Conservation (phyloP, 129 eudicot species). For the Logfia minima region DNA sequence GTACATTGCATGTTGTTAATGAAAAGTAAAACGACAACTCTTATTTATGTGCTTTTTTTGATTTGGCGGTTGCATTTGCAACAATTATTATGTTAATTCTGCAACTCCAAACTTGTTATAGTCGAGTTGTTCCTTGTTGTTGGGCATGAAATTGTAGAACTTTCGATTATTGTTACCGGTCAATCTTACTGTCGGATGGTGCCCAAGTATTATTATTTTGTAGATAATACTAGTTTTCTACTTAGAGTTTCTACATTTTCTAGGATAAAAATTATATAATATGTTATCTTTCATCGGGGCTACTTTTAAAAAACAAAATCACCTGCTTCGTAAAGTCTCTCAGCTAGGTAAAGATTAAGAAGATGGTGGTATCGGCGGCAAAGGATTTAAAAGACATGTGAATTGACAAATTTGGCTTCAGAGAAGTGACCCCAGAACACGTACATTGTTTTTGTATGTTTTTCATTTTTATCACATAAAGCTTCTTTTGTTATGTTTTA, state of each 20-base stretch:
- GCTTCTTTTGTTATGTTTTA: conserved; percentile 28
- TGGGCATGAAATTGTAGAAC: conserved; percentile 69
- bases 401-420: conserved; percentile 61
- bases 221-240: not conserved
- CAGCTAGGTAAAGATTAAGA: conserved; percentile 48
- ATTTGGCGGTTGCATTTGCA: not conserved
- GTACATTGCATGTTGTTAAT: conserved; percentile 71
- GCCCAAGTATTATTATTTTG: conserved; percentile 31
- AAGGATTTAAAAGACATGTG: conserved; percentile 63
- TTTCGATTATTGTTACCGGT: conserved; percentile 74
- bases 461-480: not conserved
- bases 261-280: not conserved
- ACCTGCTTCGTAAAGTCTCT: conserved; percentile 63
- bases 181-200: conserved; percentile 66
- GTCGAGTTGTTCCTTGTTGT: conserved; percentile 69
- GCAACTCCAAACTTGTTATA: conserved; percentile 69
- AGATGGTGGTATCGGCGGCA: conserved; percentile 69
- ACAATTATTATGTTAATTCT: conserved; percentile 18
- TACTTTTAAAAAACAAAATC: conserved; percentile 47
- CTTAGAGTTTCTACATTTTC: too few relatives aligned
- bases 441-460: conserved; percentile 13
- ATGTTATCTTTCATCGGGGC: conserved; percentile 34
- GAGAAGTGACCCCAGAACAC: conserved; percentile 35
- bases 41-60: not conserved
- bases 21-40: conserved; percentile 46